Percentiles rank a stretch among this genome's conserved stretches.
Evolutionary conservation across 768 basidiomycete species (phyloP).

Genomic region (Amanita exitialis): DNA sequence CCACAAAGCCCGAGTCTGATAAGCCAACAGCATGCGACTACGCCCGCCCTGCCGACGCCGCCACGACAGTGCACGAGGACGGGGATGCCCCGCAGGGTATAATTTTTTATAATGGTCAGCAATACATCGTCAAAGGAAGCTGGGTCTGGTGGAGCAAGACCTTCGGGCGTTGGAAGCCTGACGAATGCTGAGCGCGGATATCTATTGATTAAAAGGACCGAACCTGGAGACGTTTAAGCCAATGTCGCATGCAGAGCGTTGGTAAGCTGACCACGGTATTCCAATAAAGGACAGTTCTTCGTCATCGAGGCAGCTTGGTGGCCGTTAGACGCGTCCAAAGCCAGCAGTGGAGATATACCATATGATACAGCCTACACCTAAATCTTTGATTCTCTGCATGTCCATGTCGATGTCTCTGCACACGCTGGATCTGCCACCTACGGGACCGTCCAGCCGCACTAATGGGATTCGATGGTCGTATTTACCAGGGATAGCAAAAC

Average conservation of each 20-base stretch:
- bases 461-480: background rate
- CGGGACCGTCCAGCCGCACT: constrained; percentile 69
- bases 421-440: constrained; percentile 72
- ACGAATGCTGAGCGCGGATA: constrained; percentile 2
- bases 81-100: constrained; percentile 62
- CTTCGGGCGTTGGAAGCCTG: constrained; percentile 85
- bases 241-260: constrained; percentile 42
- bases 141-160: constrained; percentile 61
- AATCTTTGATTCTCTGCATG: constrained; percentile 59
- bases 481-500: background rate
- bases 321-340: background rate
- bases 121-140: constrained; percentile 57
- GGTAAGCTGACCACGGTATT: constrained; percentile 78
- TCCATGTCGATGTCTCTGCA: constrained; percentile 77
- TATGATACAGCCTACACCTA: constrained; percentile 73
- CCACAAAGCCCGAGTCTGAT: constrained; percentile 86
- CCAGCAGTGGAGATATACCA: constrained; percentile 39
- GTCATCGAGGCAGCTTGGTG: constrained; percentile 71
- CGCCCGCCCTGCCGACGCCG: constrained; percentile 87
- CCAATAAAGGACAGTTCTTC: constrained; percentile 78
- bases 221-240: constrained; percentile 79
- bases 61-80: constrained; percentile 89
- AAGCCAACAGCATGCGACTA: constrained; percentile 89
- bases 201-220: constrained; percentile 7
- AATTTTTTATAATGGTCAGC: constrained; percentile 50